These are phyloP conservation scores for Clarireedia monteithiana DNA, from an alignment of 2,329 filamentous ascomycete species.

Conservation along the genomic window DNA sequence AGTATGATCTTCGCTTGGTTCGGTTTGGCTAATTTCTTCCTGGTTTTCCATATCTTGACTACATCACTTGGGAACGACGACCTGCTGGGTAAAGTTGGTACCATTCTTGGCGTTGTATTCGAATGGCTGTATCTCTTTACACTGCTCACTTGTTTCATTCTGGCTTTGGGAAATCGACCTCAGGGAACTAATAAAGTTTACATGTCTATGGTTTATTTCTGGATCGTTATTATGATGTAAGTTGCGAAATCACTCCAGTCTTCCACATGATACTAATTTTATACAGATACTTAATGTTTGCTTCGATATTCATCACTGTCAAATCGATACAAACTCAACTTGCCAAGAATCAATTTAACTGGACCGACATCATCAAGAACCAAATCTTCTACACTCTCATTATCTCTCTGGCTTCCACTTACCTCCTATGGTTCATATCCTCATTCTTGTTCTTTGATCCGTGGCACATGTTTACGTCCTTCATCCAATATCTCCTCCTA, in stretches of 20 bases:
- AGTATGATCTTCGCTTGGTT: conserved; percentile 95
- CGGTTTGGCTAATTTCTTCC: conserved; percentile 96
- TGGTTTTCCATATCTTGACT: conserved; percentile 96
- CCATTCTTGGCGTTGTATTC: conserved; percentile 80
- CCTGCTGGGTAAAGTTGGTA: conserved; percentile 69
- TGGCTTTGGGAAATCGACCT: conserved; percentile 89
- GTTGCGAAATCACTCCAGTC: conserved; percentile 21
- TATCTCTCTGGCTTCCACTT: conserved; percentile 74
- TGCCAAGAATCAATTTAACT: conserved; percentile 69
- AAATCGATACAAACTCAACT: conserved; percentile 72
- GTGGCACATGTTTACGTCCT: conserved; percentile 97
- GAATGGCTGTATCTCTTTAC: conserved; percentile 94
- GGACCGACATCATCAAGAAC: conserved; percentile 71
- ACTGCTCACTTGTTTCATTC: conserved; percentile 87
- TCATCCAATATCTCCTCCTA: conserved; percentile 85
- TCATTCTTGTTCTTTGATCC: conserved; percentile 94
- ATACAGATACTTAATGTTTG: conserved; percentile 78
- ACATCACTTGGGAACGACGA: conserved; percentile 73
- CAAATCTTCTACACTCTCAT: conserved; percentile 91
- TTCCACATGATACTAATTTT: conserved; percentile 10
- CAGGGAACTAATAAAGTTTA: conserved; percentile 92
- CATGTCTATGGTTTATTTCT: conserved; percentile 97
- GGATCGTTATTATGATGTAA: conserved; percentile 88
- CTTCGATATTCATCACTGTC: conserved; percentile 89
- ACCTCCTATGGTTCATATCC: conserved; percentile 94